Percentiles rank a stretch among this genome's conserved stretches.
Evolutionary conservation across 2,329 filamentous ascomycete genomes (phyloP).

Genomic region (Colletotrichum sp.): DNA sequence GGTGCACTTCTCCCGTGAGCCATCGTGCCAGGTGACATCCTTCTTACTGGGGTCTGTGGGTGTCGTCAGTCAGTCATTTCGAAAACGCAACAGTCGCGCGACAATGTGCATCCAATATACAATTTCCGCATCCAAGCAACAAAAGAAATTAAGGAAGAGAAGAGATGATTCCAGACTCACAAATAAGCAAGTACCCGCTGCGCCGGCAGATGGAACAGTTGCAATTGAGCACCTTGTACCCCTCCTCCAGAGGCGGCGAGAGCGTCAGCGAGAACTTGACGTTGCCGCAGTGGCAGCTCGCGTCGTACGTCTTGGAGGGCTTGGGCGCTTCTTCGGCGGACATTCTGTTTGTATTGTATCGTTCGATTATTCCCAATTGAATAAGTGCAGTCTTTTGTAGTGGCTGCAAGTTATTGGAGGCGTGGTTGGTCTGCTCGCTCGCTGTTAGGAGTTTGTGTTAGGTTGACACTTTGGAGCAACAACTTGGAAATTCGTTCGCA

Average conservation of each 20-base stretch:
- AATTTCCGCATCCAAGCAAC: background rate
- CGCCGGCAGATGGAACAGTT: constrained; percentile 59
- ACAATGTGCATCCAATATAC: background rate
- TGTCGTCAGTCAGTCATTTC: background rate
- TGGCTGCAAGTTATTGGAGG: background rate
- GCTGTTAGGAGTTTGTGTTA: background rate
- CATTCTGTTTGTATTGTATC: background rate
- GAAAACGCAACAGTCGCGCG: background rate
- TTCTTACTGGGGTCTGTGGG: constrained; percentile 41
- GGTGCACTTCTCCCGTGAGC: constrained; percentile 37
- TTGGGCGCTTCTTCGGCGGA: constrained; percentile 19
- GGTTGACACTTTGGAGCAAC: background rate
- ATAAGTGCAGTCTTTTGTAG: too few species aligned
- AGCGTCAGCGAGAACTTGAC: constrained; percentile 53
- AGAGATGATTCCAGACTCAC: constrained; percentile 29
- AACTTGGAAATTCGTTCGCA: background rate
- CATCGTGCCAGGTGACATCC: constrained; percentile 48
- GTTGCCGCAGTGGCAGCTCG: constrained; percentile 58
- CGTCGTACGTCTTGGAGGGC: constrained; percentile 46
- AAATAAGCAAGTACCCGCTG: constrained; percentile 57
- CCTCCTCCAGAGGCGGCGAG: constrained; percentile 50
- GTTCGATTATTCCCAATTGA: background rate
- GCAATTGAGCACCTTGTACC: constrained; percentile 50
- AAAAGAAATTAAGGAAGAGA: background rate
- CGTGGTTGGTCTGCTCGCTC: background rate